Percentiles rank a stretch among this genome's conserved stretches.
phyloP scores from a whole-genome alignment of 805 yeast genomes.

The Metschnikowia colocasiae region DNA sequence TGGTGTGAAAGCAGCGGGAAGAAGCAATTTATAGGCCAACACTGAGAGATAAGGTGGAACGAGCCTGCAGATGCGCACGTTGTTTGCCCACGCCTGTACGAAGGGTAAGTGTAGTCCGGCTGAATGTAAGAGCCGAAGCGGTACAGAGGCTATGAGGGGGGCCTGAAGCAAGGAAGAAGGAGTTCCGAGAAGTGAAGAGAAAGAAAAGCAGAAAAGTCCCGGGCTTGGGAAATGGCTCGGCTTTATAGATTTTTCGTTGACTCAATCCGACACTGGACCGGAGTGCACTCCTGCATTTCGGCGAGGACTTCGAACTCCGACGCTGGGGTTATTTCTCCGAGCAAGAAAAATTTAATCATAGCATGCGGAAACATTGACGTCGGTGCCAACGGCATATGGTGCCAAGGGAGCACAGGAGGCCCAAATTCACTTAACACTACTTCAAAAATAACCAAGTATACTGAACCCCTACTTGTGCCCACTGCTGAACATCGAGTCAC shows the following conservation, averaged over 20 bases:
- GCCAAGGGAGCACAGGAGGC: no score
- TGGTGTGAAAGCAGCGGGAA: neutral
- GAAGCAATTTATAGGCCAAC: neutral
- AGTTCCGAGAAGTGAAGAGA: neutral
- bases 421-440: no score
- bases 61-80: slow-evolving; percentile 5
- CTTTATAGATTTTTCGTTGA: neutral
- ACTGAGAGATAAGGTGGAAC: slow-evolving; percentile 3
- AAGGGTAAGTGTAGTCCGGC: slow-evolving; percentile 1
- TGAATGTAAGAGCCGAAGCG: neutral
- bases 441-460: no score
- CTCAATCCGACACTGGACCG: neutral
- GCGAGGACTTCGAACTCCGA: slow-evolving; percentile 5
- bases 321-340: slow-evolving; percentile 7
- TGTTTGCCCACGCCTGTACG: slow-evolving; percentile 1
- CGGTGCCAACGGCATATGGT: neutral
- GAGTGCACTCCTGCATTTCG: slow-evolving; percentile 4
- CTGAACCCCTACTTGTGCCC: no score
- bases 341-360: neutral
- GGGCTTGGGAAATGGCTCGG: neutral
- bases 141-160: neutral
- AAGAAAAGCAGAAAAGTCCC: neutral
- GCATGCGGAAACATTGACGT: slow-evolving; percentile 3
- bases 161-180: neutral
- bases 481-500: no score